Evolutionary conservation across 2,329 filamentous ascomycete genomes (phyloP).

Genomic region (Sordariomycetes sp.): DNA sequence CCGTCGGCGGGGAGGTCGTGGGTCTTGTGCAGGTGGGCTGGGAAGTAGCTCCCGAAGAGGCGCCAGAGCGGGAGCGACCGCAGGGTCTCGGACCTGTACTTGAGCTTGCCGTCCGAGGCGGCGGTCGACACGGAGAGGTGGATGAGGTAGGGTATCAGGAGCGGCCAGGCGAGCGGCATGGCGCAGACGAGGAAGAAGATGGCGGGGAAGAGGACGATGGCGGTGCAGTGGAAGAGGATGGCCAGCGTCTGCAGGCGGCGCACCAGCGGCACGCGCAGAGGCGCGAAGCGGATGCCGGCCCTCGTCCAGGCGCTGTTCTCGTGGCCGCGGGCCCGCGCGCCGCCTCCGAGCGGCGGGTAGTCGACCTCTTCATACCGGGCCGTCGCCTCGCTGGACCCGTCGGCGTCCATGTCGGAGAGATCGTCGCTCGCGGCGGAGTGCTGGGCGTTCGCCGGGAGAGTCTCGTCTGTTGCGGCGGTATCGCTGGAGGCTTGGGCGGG

Average conservation of each 20-base stretch:
- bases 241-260: constrained; percentile 69
- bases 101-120: constrained; percentile 63
- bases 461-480: background rate
- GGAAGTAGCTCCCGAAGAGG: constrained; percentile 87
- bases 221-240: constrained; percentile 63
- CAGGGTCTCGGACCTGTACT: constrained; percentile 63
- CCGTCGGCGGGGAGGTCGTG: constrained; percentile 66
- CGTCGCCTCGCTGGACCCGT: background rate
- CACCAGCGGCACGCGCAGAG: constrained; percentile 60
- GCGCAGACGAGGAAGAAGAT: constrained; percentile 86
- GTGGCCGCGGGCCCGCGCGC: constrained; percentile 6
- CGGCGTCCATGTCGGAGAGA: background rate
- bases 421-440: background rate
- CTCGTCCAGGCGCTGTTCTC: constrained; percentile 22
- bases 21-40: constrained; percentile 77
- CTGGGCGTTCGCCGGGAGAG: background rate
- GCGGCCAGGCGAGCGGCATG: constrained; percentile 85
- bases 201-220: constrained; percentile 60
- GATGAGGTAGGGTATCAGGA: constrained; percentile 65
- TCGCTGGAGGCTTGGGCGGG: background rate
- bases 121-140: constrained; percentile 74
- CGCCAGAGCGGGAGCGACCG: constrained; percentile 71
- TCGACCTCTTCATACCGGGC: background rate
- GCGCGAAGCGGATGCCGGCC: constrained; percentile 69
- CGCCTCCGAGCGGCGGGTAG: constrained; percentile 1